phyloP scores from a whole-genome alignment of 805 yeast species.

The Clavispora carvajalis region DNA sequence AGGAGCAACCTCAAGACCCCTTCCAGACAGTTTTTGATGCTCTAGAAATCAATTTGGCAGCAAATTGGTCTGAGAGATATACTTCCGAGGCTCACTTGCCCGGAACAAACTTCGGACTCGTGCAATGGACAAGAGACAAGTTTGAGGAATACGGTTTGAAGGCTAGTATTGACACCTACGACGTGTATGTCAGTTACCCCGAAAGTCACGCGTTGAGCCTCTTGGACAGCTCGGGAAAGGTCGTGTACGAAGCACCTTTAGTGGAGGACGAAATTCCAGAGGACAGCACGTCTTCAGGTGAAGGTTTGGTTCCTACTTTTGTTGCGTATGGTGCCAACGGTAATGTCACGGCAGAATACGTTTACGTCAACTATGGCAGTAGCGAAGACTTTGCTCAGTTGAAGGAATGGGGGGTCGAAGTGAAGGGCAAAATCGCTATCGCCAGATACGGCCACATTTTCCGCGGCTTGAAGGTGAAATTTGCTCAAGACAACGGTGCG shows the following conservation, averaged over 20 bases:
- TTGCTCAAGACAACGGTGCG: conserved; percentile 62
- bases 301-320: conserved; percentile 50
- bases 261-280: conserved; percentile 43
- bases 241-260: conserved; percentile 44
- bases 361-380: conserved; percentile 59
- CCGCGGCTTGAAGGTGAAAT: conserved; percentile 52
- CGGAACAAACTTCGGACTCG: conserved; percentile 41
- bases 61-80: conserved; percentile 50
- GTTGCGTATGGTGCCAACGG: conserved; percentile 66
- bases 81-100: conserved; percentile 50
- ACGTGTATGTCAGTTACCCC: conserved; percentile 52
- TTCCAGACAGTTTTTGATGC: conserved; percentile 20
- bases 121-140: conserved; percentile 54
- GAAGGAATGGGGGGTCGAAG: conserved; percentile 33
- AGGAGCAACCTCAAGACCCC: conserved; percentile 4
- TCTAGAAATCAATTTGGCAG: conserved; percentile 36
- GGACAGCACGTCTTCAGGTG: conserved; percentile 35
- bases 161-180: conserved; percentile 47
- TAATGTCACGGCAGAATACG: conserved; percentile 47
- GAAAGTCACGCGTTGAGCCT: conserved; percentile 42
- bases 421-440: conserved; percentile 55
- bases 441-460: conserved; percentile 48
- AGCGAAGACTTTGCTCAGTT: conserved; percentile 48
- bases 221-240: conserved; percentile 24
- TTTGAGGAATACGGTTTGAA: conserved; percentile 54